Evolutionary conservation across 148 eudicot species (phyloP).

Genomic region (Silene uniflora): DNA sequence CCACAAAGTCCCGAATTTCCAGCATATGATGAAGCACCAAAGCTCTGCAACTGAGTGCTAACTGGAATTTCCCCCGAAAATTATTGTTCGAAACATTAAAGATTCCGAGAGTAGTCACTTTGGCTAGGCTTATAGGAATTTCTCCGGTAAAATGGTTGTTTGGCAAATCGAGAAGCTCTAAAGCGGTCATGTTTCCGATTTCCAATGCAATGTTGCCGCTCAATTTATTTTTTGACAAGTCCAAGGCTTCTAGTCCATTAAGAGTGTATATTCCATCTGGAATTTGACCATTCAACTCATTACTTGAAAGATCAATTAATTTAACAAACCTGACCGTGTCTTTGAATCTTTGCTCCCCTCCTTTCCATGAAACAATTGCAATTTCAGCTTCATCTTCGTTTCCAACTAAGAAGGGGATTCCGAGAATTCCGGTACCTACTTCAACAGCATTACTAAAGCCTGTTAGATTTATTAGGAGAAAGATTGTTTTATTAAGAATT

Average conservation of each 20-base stretch:
- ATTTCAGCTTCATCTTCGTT: not conserved
- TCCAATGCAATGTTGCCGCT: constrained; percentile 10
- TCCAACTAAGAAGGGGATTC: too few species aligned
- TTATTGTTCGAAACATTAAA: constrained; percentile 16
- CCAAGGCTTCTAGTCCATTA: not conserved
- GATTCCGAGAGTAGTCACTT: not conserved
- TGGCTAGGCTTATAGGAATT: constrained; percentile 8
- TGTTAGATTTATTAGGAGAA: too few species aligned
- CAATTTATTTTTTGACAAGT: constrained; percentile 19
- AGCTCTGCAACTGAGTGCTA: constrained; percentile 16
- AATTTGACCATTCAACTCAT: constrained; percentile 12
- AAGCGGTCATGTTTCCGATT: constrained; percentile 15
- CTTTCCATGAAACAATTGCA: constrained; percentile 13
- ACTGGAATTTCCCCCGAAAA: constrained; percentile 16
- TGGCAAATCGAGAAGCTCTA: constrained; percentile 12
- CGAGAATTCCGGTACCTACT: too few species aligned
- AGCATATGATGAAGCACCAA: constrained; percentile 10
- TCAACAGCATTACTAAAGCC: too few species aligned
- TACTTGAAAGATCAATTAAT: constrained; percentile 5
- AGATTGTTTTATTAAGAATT: too few species aligned
- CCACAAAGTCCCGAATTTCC: constrained; percentile 24
- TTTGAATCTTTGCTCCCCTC: not conserved
- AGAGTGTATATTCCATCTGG: constrained; percentile 11
- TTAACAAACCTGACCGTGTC: not conserved
- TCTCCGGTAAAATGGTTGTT: constrained; percentile 13